Evolutionary conservation across 106 monocot species (phyloP).

Genomic region (Acorus gramineus): DNA sequence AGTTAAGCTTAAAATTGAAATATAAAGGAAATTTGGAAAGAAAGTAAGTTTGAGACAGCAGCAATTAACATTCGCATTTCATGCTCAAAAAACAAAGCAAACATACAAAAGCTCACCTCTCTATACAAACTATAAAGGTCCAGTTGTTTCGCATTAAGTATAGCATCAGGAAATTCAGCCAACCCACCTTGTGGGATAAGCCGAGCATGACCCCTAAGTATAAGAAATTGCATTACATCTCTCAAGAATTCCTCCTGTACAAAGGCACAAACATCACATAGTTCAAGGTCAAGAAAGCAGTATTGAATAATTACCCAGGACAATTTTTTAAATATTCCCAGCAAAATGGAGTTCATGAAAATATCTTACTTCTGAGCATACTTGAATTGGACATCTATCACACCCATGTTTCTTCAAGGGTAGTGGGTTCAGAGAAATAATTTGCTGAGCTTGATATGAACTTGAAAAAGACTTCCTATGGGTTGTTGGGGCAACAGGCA

Average conservation of each 20-base stretch:
- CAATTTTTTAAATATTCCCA: too few species aligned
- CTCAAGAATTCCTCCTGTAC: conserved; percentile 76
- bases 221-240: conserved; percentile 82
- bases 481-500: conserved; percentile 33
- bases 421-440: conserved; percentile 65
- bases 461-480: conserved; percentile 51
- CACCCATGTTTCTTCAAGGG: conserved; percentile 91
- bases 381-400: conserved; percentile 48
- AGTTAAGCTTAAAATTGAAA: conserved; percentile 2
- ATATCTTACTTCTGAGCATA: conserved; percentile 59
- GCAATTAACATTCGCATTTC: too few species aligned
- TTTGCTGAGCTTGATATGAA: conserved; percentile 54
- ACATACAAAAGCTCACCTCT: conserved; percentile 39
- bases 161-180: conserved; percentile 83
- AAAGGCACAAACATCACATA: conserved; percentile 1
- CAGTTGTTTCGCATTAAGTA: conserved; percentile 83
- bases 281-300: not conserved
- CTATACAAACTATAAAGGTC: conserved; percentile 88
- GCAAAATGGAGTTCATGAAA: not conserved
- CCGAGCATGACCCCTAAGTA: conserved; percentile 55
- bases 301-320: too few species aligned
- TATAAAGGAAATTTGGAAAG: not conserved
- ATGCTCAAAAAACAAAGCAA: too few species aligned
- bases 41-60: too few species aligned
- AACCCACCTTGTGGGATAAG: conserved; percentile 84